phyloP scores from a whole-genome alignment of 306 rosid genomes.

The Castanea sativa region DNA sequence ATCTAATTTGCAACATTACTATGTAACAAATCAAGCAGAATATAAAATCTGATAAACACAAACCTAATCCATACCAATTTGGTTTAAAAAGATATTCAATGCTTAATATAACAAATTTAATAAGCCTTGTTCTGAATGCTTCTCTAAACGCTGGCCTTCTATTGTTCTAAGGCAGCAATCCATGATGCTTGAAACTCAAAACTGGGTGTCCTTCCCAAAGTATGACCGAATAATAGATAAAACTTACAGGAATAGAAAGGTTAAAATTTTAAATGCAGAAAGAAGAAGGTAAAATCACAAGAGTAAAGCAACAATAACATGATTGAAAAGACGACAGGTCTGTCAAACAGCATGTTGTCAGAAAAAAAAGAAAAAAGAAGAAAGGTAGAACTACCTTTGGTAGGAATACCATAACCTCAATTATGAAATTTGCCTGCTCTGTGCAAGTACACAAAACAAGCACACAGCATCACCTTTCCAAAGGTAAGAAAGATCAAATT shows the following conservation, averaged over 20 bases:
- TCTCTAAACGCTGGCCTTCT: background rate
- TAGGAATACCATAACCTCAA: background rate
- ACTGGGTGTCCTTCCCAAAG: background rate
- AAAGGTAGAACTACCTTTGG: background rate
- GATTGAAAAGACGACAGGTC: background rate
- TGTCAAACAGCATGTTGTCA: background rate
- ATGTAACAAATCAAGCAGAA: background rate
- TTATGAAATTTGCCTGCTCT: background rate
- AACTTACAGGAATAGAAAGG: background rate
- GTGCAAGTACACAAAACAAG: background rate
- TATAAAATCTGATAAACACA: background rate
- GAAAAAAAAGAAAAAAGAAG: background rate
- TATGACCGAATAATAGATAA: background rate
- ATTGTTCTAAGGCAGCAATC: background rate
- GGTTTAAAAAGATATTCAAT: too few species aligned
- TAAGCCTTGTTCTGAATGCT: background rate
- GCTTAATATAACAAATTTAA: background rate
- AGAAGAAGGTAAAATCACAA: background rate
- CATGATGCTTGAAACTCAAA: background rate
- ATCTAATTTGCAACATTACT: background rate
- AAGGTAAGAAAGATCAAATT: background rate
- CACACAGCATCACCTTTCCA: background rate
- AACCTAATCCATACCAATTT: background rate
- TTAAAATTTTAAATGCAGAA: background rate
- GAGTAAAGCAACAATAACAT: background rate